phyloP scores from a whole-genome alignment of 345 rosid species.

The Eucalyptus cladocalyx region DNA sequence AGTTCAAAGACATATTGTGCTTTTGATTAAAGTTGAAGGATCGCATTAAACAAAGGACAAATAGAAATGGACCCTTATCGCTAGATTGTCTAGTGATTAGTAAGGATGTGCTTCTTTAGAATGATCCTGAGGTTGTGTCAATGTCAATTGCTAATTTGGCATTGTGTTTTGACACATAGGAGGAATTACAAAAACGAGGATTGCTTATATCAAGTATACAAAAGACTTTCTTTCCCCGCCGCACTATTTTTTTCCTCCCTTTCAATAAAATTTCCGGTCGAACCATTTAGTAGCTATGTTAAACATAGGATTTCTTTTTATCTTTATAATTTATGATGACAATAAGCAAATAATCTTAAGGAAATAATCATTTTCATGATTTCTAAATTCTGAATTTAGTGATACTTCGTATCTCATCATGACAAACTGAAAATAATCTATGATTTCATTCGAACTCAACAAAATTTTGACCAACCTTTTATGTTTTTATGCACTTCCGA shows the following conservation, averaged over 20 bases:
- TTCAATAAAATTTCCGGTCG: neutral
- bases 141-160: neutral
- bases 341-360: neutral
- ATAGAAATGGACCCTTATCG: neutral
- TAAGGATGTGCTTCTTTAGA: neutral
- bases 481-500: neutral
- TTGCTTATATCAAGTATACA: neutral
- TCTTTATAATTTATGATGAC: neutral
- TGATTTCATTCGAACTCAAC: neutral
- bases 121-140: neutral
- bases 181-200: neutral
- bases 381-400: neutral
- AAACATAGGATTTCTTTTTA: neutral
- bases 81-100: neutral
- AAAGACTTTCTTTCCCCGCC: neutral
- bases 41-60: too few relatives aligned
- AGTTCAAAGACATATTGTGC: neutral
- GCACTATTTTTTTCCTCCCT: neutral
- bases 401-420: neutral
- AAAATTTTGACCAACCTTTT: neutral
- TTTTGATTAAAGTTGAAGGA: neutral
- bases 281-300: neutral
- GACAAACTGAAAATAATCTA: neutral
- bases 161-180: neutral
- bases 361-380: neutral